These are phyloP conservation scores for Lophiostoma macrostomum DNA, from an alignment of 495 filamentous ascomycete species.

Conservation along the genomic window DNA sequence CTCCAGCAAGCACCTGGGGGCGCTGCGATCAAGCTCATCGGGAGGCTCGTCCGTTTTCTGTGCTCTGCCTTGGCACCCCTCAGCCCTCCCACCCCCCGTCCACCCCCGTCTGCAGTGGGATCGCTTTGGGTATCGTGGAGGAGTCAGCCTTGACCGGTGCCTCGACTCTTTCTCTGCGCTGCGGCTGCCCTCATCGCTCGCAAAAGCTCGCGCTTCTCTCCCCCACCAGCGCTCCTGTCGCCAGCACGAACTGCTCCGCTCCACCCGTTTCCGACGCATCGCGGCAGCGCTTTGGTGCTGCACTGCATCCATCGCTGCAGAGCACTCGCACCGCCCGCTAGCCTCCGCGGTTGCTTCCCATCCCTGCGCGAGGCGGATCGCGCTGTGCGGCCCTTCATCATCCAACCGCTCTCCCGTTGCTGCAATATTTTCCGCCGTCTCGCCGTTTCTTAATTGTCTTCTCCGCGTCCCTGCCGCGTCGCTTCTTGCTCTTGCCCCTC, in stretches of 20 bases:
- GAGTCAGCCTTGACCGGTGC: slow-evolving; percentile 35
- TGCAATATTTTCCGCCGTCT: slow-evolving; percentile 23
- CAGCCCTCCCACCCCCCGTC: no score
- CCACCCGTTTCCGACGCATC: background rate
- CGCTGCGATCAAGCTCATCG: background rate
- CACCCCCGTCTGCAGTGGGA: no score
- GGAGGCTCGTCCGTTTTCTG: no score
- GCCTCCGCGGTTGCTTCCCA: slow-evolving; percentile 16
- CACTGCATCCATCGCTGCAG: slow-evolving; percentile 6
- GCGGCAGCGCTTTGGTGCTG: slow-evolving; percentile 3
- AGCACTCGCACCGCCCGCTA: slow-evolving; percentile 27
- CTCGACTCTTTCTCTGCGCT: slow-evolving; percentile 22
- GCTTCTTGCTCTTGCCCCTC: background rate
- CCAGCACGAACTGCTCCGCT: slow-evolving; percentile 1
- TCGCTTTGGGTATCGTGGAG: background rate
- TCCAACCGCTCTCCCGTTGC: slow-evolving; percentile 5
- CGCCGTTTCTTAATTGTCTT: background rate
- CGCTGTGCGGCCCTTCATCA: slow-evolving; percentile 25
- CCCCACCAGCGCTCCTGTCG: slow-evolving; percentile 5
- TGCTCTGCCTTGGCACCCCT: slow-evolving; percentile 27
- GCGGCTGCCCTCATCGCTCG: slow-evolving; percentile 21
- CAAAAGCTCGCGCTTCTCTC: slow-evolving; percentile 10
- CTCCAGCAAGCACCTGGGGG: background rate
- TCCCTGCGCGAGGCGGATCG: slow-evolving; percentile 23
- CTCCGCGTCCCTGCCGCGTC: slow-evolving; percentile 9